A percentile compares a stretch with the other conserved stretches of the same genome.
Evolutionary conservation across 306 rosid species (phyloP).

Genomic region (barrel medic (Medicago truncatula)): DNA sequence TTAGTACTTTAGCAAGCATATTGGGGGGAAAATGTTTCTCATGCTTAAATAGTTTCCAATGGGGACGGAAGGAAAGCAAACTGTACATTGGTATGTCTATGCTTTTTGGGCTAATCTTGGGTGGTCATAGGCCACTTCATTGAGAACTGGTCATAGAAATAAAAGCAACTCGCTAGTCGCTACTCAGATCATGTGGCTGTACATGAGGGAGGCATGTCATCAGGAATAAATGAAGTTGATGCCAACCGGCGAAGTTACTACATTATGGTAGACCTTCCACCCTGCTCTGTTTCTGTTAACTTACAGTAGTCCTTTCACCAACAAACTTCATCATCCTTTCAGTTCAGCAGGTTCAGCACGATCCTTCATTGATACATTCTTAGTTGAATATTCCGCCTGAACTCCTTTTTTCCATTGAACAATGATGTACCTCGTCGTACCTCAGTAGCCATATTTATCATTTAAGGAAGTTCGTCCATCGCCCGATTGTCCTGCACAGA

Average conservation of each 20-base stretch:
- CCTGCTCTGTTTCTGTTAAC: not conserved
- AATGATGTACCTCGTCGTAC: constrained; percentile 4
- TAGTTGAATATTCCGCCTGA: constrained; percentile 18
- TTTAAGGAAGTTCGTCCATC: constrained; percentile 91
- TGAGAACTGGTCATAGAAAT: not conserved
- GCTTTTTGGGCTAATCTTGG: constrained; percentile 1
- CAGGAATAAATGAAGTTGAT: constrained; percentile 13
- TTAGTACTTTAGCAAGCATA: not conserved
- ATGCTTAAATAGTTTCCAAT: not conserved
- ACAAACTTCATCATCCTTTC: constrained; percentile 8
- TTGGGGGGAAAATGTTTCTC: not conserved
- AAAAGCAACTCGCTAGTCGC: not conserved
- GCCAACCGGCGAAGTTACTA: constrained; percentile 14
- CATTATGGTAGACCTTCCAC: not conserved
- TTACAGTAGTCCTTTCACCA: constrained; percentile 18
- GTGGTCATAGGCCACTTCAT: constrained; percentile 4
- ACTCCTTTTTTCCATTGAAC: constrained; percentile 14
- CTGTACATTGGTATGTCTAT: not conserved
- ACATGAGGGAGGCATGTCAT: constrained; percentile 7
- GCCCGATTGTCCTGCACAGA: constrained; percentile 89
- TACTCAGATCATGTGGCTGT: constrained; percentile 21
- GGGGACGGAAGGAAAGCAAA: constrained; percentile 20
- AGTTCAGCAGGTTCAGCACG: constrained; percentile 11
- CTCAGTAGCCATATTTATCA: constrained; percentile 80
- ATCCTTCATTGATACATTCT: not conserved